Evolutionary conservation across 192 early-diverging fungal genomes (phyloP), one percentile per base, ranked within the genome.

Genomic region (Coemansia sp.): DNA sequence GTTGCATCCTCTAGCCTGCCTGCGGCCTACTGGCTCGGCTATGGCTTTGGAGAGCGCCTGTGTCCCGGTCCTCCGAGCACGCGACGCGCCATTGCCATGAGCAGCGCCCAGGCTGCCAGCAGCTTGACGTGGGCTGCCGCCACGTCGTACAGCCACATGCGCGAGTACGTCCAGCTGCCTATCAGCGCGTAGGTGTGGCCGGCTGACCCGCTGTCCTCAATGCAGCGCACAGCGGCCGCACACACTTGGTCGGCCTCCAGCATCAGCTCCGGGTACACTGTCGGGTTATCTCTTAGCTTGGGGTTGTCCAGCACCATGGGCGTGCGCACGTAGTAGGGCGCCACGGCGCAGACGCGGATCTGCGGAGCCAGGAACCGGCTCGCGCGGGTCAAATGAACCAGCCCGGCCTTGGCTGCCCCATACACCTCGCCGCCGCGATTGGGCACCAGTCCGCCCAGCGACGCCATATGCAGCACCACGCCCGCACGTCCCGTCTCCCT

Each of bases 291-390:
- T 21, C 64, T 31, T 13, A 68, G 61, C 61, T 75, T 75, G 5
- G 71, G 71, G 35, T 75, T 75, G 23, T 57, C 40, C 23, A 59
- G 31, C 15, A 75, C 71, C 71, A 75, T 75, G 1, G 71, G 71
- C 17, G 71, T 64, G 7, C 45, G 42, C 8, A 75, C 71, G 26
- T 68, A 75, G 29, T 75, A 75, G 0, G 71, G 71, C 15, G 71
- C 71, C 9, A 75, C 38, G 0, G 71, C 71, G 1, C 51, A 56
- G 0, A 75, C 65, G 3, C 71, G 65, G 1, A 75, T 49, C 21
- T 37, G 18, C 8, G 71, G 71, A 0, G 57, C 53, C 37, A 75
- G 25, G 8, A 58, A 47, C 3, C n/a, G 30, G 45, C 71, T 68
- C 0, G 71, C 65, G 3, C 56, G 42, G 5, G 71, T 75, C 35